Percentiles rank a stretch among this genome's conserved stretches.
phyloP scores from a whole-genome alignment of 2,329 filamentous ascomycete species.

The Aureobasidium sp. region DNA sequence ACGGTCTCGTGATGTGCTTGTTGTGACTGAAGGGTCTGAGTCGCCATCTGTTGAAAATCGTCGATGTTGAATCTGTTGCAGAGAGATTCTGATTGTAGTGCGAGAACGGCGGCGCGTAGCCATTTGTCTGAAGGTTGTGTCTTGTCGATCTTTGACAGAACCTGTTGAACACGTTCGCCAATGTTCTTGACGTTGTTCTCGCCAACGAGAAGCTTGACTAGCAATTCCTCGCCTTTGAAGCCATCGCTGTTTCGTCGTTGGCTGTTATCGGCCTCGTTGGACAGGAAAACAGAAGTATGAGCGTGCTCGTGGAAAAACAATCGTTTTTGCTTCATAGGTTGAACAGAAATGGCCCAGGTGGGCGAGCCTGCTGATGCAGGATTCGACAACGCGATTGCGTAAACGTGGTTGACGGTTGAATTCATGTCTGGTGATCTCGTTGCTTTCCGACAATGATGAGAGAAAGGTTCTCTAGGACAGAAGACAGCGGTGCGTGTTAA shows the following conservation, averaged over 20 bases:
- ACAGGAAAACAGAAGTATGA: background rate
- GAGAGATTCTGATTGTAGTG: background rate
- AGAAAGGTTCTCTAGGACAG: slow-evolving; percentile 4
- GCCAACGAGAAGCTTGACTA: slow-evolving; percentile 9
- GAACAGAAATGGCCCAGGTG: slow-evolving; percentile 6
- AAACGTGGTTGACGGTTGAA: background rate
- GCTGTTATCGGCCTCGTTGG: background rate
- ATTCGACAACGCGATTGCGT: slow-evolving; percentile 2
- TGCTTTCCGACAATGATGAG: background rate
- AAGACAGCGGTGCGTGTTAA: slow-evolving; percentile 1
- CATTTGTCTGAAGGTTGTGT: background rate
- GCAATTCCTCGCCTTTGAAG: background rate
- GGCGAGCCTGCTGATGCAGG: background rate
- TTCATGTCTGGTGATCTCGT: background rate
- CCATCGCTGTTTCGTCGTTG: background rate
- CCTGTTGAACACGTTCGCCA: background rate
- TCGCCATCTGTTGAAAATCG: background rate
- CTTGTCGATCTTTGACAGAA: background rate
- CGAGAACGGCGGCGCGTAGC: background rate
- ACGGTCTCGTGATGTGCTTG: slow-evolving; percentile 6
- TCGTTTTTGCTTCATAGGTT: slow-evolving; percentile 7
- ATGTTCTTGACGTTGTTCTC: background rate
- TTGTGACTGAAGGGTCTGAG: background rate
- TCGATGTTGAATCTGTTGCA: slow-evolving; percentile 1
- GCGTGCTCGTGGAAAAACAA: slow-evolving; percentile 6